phyloP scores from a whole-genome alignment of 768 basidiomycete genomes.

The Candolleomyces efflorescens region DNA sequence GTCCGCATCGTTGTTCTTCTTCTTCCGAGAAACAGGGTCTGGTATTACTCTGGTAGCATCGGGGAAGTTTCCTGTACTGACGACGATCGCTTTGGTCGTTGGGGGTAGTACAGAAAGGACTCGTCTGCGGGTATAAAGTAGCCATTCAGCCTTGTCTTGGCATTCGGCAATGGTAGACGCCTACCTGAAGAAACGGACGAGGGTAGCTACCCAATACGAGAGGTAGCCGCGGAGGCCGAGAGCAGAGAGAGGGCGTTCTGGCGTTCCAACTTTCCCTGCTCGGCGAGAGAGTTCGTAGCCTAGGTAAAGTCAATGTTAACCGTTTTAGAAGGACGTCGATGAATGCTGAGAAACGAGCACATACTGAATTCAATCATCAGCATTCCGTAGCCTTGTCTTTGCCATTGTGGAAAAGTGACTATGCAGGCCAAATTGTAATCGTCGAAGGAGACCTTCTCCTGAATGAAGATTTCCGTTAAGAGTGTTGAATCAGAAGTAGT shows the following conservation, averaged over 20 bases:
- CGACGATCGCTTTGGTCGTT: slow-evolving; percentile 39
- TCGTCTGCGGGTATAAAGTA: slow-evolving; percentile 40
- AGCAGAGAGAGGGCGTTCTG: slow-evolving; percentile 93
- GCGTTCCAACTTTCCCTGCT: slow-evolving; percentile 78
- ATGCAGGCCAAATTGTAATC: slow-evolving; percentile 98
- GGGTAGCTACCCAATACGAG: slow-evolving; percentile 79
- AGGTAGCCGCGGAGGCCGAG: slow-evolving; percentile 90
- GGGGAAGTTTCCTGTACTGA: slow-evolving; percentile 39
- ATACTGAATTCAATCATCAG: slow-evolving; percentile 97
- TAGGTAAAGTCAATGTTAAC: neutral
- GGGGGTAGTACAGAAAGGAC: slow-evolving; percentile 59
- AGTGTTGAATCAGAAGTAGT: neutral
- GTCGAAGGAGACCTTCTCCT: slow-evolving; percentile 96
- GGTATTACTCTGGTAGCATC: slow-evolving; percentile 33
- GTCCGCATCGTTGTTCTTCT: slow-evolving; percentile 62
- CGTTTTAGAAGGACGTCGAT: neutral
- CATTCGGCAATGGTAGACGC: slow-evolving; percentile 11
- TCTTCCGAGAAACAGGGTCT: slow-evolving; percentile 37
- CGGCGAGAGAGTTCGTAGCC: slow-evolving; percentile 91
- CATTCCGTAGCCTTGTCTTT: slow-evolving; percentile 86
- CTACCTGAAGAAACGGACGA: slow-evolving; percentile 81
- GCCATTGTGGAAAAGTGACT: slow-evolving; percentile 90
- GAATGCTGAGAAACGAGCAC: slow-evolving; percentile 23
- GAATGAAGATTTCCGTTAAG: neutral
- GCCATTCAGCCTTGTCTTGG: neutral